A percentile compares a stretch with the other conserved stretches of the same genome.
phyloP scores from a whole-genome alignment of 805 yeast species.

The Metschnikowia kunwiensis region DNA sequence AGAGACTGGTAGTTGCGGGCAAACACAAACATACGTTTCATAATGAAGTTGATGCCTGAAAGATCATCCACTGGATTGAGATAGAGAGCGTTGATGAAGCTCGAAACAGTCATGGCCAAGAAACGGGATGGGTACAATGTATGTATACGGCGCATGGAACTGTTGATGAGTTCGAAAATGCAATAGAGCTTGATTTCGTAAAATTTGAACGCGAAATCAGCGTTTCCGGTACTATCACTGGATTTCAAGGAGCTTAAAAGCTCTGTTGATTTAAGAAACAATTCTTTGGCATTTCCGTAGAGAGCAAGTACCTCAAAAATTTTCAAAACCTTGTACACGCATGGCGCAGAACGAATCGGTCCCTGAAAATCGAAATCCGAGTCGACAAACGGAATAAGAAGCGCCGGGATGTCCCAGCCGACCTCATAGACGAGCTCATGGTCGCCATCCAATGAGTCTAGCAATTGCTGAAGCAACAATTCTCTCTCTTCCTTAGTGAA shows the following conservation, averaged over 20 bases:
- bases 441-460: conserved; percentile 42
- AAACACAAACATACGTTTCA: conserved; percentile 63
- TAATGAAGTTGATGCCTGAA: conserved; percentile 38
- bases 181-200: conserved; percentile 62
- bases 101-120: conserved; percentile 61
- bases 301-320: conserved; percentile 62
- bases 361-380: conserved; percentile 26
- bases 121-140: conserved; percentile 80
- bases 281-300: conserved; percentile 77
- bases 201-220: conserved; percentile 22
- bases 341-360: conserved; percentile 37
- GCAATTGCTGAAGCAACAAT: conserved; percentile 45
- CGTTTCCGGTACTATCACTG: conserved; percentile 15
- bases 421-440: conserved; percentile 57
- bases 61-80: conserved; percentile 22
- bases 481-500: conserved; percentile 51
- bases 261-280: conserved; percentile 70
- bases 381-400: conserved; percentile 56
- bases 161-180: conserved; percentile 59
- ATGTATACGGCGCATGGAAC: conserved; percentile 56
- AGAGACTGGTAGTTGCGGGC: conserved; percentile 45
- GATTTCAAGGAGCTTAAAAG: conserved; percentile 43
- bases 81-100: conserved; percentile 52
- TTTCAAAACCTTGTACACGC: conserved; percentile 38
- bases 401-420: conserved; percentile 89